A percentile compares a stretch with the other conserved stretches of the same genome.
Evolutionary conservation across 23 red algal genomes (phyloP).

Genomic region (Gracilaria domingensis): DNA sequence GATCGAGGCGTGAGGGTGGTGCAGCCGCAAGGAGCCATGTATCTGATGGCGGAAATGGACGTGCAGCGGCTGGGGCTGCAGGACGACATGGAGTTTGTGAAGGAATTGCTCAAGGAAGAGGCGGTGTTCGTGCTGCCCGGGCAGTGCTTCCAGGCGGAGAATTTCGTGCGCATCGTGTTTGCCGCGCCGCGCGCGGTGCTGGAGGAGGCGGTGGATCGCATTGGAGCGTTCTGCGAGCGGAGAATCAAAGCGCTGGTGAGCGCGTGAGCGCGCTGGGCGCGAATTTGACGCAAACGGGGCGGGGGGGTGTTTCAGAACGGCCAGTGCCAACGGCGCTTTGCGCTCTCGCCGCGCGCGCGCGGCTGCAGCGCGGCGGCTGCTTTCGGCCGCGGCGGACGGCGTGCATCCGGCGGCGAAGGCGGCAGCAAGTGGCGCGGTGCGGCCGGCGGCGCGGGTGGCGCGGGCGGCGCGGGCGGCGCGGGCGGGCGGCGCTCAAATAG

Average conservation of each 20-base stretch:
- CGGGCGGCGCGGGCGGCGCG: neutral
- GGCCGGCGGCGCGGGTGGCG: neutral
- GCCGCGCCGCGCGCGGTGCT: conserved; percentile 71
- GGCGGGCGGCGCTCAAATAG: neutral
- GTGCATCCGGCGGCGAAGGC: neutral
- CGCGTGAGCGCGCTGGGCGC: neutral
- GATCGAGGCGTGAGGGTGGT: conserved; percentile 51
- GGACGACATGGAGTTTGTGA: conserved; percentile 83
- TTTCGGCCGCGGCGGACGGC: neutral
- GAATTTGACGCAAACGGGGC: neutral
- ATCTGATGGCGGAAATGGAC: conserved; percentile 90
- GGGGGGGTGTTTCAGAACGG: too few species aligned
- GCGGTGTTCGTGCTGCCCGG: conserved; percentile 94
- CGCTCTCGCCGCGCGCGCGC: neutral
- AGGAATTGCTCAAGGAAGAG: conserved; percentile 81
- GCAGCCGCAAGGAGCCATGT: conserved; percentile 90
- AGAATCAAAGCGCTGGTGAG: neutral
- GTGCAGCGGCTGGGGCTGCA: conserved; percentile 44
- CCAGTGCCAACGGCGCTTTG: conserved; percentile 41
- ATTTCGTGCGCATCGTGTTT: conserved; percentile 91
- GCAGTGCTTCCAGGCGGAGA: conserved; percentile 85
- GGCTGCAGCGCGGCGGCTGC: neutral
- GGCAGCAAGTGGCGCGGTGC: neutral
- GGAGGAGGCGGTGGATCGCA: conserved; percentile 79
- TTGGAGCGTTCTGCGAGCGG: conserved; percentile 76